Percentiles rank a stretch among this genome's conserved stretches.
These are phyloP conservation scores for Tolypocladium sp. DNA, from an alignment of 2,329 filamentous ascomycete species.

Conservation along the genomic window DNA sequence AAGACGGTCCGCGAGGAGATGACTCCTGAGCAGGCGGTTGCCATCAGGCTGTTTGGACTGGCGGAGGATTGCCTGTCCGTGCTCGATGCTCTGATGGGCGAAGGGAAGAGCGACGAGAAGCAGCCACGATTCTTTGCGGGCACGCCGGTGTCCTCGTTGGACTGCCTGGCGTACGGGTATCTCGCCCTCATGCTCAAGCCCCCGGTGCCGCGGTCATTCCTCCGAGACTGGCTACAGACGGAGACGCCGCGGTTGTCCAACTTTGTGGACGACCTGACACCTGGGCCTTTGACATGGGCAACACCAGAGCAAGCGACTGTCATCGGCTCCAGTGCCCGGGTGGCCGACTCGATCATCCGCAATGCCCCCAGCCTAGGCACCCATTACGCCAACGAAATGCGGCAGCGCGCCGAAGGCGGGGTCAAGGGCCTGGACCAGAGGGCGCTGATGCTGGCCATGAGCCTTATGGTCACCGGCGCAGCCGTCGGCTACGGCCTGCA, in stretches of 20 bases:
- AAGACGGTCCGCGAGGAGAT: constrained; percentile 54
- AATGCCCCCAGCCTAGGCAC: constrained; percentile 25
- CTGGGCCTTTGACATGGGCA: constrained; percentile 17
- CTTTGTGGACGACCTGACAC: constrained; percentile 22
- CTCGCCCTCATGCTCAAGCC: constrained; percentile 59
- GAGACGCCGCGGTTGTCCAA: constrained; percentile 18
- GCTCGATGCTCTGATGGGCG: constrained; percentile 46
- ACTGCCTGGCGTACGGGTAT: constrained; percentile 76
- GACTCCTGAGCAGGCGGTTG: constrained; percentile 59
- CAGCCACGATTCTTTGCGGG: constrained; percentile 21
- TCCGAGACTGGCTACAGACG: constrained; percentile 30
- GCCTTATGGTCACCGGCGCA: constrained; percentile 25
- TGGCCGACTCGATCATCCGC: constrained; percentile 24
- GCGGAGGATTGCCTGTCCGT: constrained; percentile 64
- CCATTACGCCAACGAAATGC: constrained; percentile 25
- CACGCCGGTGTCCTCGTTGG: constrained; percentile 34
- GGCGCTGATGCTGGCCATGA: constrained; percentile 19
- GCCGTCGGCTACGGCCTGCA: constrained; percentile 29
- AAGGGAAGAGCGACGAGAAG: constrained; percentile 9
- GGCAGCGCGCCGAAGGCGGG: constrained; percentile 23
- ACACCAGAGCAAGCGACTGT: constrained; percentile 10
- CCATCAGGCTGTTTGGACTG: constrained; percentile 68
- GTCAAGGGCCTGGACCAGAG: constrained; percentile 22
- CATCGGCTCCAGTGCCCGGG: constrained; percentile 16
- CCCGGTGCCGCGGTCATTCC: constrained; percentile 31